These are phyloP conservation scores for Microdochium paspali DNA, from an alignment of 2,329 filamentous ascomycete genomes.

Conservation along the genomic window DNA sequence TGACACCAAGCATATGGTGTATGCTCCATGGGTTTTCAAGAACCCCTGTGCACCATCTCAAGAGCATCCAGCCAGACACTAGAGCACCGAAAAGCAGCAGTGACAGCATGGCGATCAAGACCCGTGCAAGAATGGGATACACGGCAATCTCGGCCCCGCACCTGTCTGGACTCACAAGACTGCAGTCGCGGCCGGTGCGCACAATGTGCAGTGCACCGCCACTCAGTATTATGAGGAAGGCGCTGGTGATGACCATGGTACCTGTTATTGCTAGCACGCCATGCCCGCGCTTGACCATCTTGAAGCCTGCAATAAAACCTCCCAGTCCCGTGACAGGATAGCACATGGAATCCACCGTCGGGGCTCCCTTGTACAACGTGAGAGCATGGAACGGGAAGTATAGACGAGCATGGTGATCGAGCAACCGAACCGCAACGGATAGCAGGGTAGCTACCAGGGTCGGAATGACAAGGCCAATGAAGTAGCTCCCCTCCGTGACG, in stretches of 20 bases:
- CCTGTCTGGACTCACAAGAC: constrained; percentile 9
- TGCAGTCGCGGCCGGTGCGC: constrained; percentile 19
- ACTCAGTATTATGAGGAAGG: constrained; percentile 21
- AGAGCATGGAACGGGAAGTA: constrained; percentile 26
- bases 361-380: constrained; percentile 19
- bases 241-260: constrained; percentile 17
- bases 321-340: constrained; percentile 24
- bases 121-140: constrained; percentile 13
- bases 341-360: constrained; percentile 25
- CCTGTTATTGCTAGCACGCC: constrained; percentile 23
- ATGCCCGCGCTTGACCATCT: constrained; percentile 19
- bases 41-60: constrained; percentile 22
- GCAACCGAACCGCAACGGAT: constrained; percentile 7
- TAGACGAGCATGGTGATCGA: constrained; percentile 7
- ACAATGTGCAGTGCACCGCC: constrained; percentile 25
- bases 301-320: constrained; percentile 19
- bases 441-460: constrained; percentile 7
- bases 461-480: constrained; percentile 7
- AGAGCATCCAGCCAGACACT: constrained; percentile 14
- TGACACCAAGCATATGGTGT: constrained; percentile 22
- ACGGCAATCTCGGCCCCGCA: constrained; percentile 24
- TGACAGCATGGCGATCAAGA: constrained; percentile 18
- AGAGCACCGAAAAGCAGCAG: constrained; percentile 15
- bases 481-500: constrained; percentile 4
- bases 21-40: constrained; percentile 25